phyloP scores from a whole-genome alignment of 1,139 yeast genomes.

The Pichia sp. region DNA sequence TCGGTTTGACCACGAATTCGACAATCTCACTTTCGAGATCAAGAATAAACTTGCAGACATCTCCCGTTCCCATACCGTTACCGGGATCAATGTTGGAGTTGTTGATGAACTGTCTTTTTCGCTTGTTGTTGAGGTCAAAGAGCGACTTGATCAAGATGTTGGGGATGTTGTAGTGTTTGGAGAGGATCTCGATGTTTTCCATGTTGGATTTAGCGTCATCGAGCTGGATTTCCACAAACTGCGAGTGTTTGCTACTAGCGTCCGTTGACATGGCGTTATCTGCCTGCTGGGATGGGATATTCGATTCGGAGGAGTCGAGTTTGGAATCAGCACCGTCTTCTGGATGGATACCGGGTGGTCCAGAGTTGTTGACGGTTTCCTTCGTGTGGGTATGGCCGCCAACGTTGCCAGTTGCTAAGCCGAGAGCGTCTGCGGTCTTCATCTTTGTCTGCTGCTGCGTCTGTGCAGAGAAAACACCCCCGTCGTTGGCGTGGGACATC shows the following conservation, averaged over 20 bases:
- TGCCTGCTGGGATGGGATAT: too few relatives aligned
- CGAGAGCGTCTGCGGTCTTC: neutral
- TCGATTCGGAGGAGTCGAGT: too few relatives aligned
- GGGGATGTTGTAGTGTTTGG: slow-evolving; percentile 26
- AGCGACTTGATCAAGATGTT: slow-evolving; percentile 30
- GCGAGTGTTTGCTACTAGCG: neutral
- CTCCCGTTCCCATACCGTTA: slow-evolving; percentile 17
- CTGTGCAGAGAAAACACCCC: too few relatives aligned
- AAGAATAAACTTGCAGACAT: slow-evolving; percentile 40
- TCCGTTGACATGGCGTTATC: too few relatives aligned
- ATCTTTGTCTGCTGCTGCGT: neutral
- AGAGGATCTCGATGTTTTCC: slow-evolving; percentile 13
- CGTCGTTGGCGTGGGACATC: too few relatives aligned
- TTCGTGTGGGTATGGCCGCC: neutral
- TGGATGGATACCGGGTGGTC: too few relatives aligned
- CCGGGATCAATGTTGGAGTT: slow-evolving; percentile 3
- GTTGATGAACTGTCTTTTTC: slow-evolving; percentile 10
- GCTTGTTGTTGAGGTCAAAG: slow-evolving; percentile 28
- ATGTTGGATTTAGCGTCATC: slow-evolving; percentile 10
- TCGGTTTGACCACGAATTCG: slow-evolving; percentile 38
- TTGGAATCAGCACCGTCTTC: too few relatives aligned
- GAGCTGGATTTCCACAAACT: slow-evolving; percentile 14
- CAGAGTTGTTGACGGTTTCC: too few relatives aligned
- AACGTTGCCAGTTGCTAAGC: neutral
- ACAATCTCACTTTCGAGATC: slow-evolving; percentile 49